phyloP scores from a whole-genome alignment of 805 yeast genomes.

The Ascoidea tarda region DNA sequence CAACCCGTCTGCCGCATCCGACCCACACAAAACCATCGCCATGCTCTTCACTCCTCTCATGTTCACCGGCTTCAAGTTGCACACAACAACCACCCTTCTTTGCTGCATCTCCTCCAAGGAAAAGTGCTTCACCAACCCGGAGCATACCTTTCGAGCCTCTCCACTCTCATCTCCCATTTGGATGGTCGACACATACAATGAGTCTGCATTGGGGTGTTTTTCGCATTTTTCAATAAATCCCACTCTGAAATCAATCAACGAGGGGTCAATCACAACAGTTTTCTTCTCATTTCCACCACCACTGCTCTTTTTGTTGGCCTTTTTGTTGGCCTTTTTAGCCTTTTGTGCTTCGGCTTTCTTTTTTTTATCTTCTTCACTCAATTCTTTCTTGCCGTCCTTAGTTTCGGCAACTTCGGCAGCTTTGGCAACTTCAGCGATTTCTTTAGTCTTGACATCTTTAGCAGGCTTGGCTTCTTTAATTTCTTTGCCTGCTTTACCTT shows the following conservation, averaged over 20 bases:
- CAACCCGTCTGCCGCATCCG: slow-evolving; percentile 40
- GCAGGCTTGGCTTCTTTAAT: slow-evolving; percentile 11
- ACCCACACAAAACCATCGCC: slow-evolving; percentile 96
- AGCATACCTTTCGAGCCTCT: slow-evolving; percentile 89
- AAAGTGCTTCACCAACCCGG: slow-evolving; percentile 84
- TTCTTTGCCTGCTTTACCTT: no score
- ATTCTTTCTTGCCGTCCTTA: slow-evolving; percentile 4
- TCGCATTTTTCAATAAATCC: slow-evolving; percentile 95
- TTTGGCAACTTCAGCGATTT: slow-evolving; percentile 15
- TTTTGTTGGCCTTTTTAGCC: slow-evolving; percentile 18
- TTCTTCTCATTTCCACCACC: slow-evolving; percentile 39
- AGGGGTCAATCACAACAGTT: slow-evolving; percentile 41
- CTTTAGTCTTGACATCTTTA: slow-evolving; percentile 11
- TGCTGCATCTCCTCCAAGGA: slow-evolving; percentile 93
- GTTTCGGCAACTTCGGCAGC: slow-evolving; percentile 12
- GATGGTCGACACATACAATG: slow-evolving; percentile 91
- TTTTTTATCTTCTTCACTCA: slow-evolving; percentile 5
- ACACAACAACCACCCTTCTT: slow-evolving; percentile 80
- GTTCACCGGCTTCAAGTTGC: slow-evolving; percentile 92
- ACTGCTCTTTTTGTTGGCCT: slow-evolving; percentile 38
- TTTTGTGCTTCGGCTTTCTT: slow-evolving; percentile 16
- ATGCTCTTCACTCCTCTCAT: slow-evolving; percentile 95
- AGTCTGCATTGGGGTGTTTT: slow-evolving; percentile 92
- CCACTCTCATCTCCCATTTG: slow-evolving; percentile 94
- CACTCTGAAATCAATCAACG: slow-evolving; percentile 83